Base-by-base conservation (phyloP, 2,329 filamentous ascomycete genomes). In the Paecilomyces sp. region DNA sequence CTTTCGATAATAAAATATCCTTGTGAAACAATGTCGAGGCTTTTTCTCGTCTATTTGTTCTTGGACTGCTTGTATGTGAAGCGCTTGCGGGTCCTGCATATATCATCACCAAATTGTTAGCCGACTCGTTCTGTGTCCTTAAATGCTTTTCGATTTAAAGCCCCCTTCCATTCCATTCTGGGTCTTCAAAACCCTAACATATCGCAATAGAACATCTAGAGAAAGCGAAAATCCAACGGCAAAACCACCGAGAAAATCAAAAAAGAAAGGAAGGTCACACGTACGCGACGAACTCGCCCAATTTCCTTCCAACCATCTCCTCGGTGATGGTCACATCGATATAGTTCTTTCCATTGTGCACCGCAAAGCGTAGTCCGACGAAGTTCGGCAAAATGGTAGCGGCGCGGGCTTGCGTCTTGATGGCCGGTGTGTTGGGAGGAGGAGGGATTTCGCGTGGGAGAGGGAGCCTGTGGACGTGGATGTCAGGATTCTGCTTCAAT, bases 251-350 rank as follows among this genome's bases (percentile, higher is more conserved):
- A 12, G 9, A 9, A 9, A 31, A 31, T 7, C 6, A 12, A 11
- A 33, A 33, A 52, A 33, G 58, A 18, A 41, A 58, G 31, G 60
- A 51, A 1, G 47, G 22, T 55, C 52, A 52, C 56, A 85, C 91
- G 70, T 84, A 96, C 92, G 85, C 81, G 63, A 91, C 87, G 74
- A 96, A 97, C 78, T 97, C 92, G 68, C 92, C 92, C 66, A 97
- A 82, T 79, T 96, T 97, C 77, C 94, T 89, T 58, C 92, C 92
- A 56, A 97, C 92, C 92, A 97, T 97, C 70, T 96, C 90, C 74
- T 96, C 92, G 15, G 92, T 96, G 64, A 97, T 89, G 65, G 82
- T 83, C 58, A 96, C 83, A 66, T 94, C 90, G 67, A 88, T 79
- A 76, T 96, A 96, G 33, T 83, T 84, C 80, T 94, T 96, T 70